Base-by-base conservation (phyloP, 179 eudicot genomes). In the Patellifolia procumbens region DNA sequence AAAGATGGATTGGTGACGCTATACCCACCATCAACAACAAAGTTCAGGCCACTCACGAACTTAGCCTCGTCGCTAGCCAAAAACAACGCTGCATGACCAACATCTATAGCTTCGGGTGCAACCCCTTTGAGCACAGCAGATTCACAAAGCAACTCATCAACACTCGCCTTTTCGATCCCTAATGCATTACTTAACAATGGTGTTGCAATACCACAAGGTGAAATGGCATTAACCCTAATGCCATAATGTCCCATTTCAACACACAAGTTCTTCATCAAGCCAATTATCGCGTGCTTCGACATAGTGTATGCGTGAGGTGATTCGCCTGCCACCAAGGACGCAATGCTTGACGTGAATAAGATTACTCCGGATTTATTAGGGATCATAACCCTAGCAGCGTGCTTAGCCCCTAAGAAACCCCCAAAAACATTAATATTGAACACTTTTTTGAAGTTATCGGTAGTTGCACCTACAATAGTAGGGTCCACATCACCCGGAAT, bases 351-450 rank as follows among this genome's bases (percentile, higher is more conserved):
- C 0, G 87, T 82, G 80, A 86, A 86, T 0, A 88, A 32, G 26
- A 86, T 86, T 17, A 80, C 78, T 1, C 89, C 91, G 2, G 62
- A 79, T 11, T 78, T 80, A 0, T 51, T 58, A 1, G 86, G 87
- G 67, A 81, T 76, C 89, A 87, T 87, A 6, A 77, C 87, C 51
- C 81, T 51, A 1, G 91, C 89, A 0, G 91, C 88, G 2, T 86
- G 83, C 78, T 88, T 86, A 45, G 88, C 83, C 0, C 87, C 74
- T 0, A 79, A 29, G 74, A 81, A 88, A 11, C 80, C 80, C 0
- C 91, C 88, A 5, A 31, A 72, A 5, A 86, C 78, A 26, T 86
- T 86, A 12, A 81, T 75, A 0, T 85, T 77, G 39, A 88, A 84
- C 0, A 86, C 83, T 5, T 49, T 62, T 5, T 65, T 67, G 34